Conservation (phyloP, 768 basidiomycete species). For the Collybia nuda region DNA sequence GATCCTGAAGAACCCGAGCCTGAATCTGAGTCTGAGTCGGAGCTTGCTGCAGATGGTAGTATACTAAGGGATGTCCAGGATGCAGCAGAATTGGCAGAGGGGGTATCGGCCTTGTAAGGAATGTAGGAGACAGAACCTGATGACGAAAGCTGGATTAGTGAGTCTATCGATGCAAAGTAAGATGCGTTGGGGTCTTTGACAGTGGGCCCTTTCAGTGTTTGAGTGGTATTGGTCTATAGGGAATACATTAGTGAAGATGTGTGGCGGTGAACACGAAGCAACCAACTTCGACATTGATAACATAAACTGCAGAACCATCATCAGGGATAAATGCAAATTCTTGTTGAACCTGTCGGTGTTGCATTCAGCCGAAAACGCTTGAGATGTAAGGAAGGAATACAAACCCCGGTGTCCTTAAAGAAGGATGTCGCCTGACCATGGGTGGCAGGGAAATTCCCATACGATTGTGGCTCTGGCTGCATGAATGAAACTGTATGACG, state of each 20-base stretch:
- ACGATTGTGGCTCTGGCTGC: conserved; percentile 70
- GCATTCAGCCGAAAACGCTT: too few relatives aligned
- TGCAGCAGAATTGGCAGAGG: conserved; percentile 51
- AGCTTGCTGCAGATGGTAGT: conserved; percentile 44
- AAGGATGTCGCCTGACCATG: conserved; percentile 72
- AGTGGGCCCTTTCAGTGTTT: conserved; percentile 56
- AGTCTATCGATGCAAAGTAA: conserved; percentile 61
- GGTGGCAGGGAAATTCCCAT: conserved; percentile 65
- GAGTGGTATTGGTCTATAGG: conserved; percentile 61
- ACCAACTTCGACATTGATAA: conserved; percentile 65
- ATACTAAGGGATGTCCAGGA: conserved; percentile 47
- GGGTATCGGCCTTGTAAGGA: conserved; percentile 62
- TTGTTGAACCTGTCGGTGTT: conserved; percentile 51
- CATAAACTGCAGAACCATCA: conserved; percentile 68
- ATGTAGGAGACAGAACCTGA: conserved; percentile 61
- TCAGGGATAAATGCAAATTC: conserved; percentile 78
- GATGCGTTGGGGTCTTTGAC: conserved; percentile 57
- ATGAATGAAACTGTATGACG: conserved; percentile 66
- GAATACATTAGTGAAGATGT: neutral
- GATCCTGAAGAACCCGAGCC: conserved; percentile 10
- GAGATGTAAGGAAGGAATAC: conserved; percentile 23
- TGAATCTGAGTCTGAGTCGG: conserved; percentile 10
- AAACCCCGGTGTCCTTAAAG: conserved; percentile 55
- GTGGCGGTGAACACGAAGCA: neutral
- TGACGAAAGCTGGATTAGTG: conserved; percentile 69